Percentiles rank a stretch among this genome's conserved stretches.
These are phyloP conservation scores for Cytospora piceae DNA, from an alignment of 2,329 filamentous ascomycete species.

Conservation along the genomic window DNA sequence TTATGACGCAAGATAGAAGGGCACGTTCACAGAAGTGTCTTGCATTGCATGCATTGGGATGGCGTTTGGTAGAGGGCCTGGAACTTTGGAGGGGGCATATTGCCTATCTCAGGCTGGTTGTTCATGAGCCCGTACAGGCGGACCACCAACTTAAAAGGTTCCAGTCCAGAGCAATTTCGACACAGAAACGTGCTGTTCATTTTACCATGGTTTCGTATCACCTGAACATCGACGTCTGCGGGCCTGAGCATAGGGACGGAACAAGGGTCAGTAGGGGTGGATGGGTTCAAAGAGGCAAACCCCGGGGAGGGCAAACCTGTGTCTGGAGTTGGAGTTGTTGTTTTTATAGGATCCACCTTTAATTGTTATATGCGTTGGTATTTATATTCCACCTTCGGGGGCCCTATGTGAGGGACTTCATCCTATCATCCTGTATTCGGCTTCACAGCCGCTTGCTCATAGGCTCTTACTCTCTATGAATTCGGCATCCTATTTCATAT, in stretches of 20 bases:
- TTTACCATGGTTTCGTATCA: not conserved
- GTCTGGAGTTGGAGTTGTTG: not conserved
- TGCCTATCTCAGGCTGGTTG: not conserved
- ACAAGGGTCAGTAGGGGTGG: not conserved
- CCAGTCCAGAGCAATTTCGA: not conserved
- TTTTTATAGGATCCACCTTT: no score
- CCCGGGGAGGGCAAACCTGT: not conserved
- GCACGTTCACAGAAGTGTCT: not conserved
- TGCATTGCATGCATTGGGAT: conserved; percentile 16
- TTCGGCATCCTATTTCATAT: no score
- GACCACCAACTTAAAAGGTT: not conserved
- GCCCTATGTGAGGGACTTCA: no score
- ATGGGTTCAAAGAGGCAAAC: not conserved
- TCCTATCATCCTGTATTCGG: no score
- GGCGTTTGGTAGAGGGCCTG: conserved; percentile 19
- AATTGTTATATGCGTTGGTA: no score
- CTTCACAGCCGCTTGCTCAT: no score
- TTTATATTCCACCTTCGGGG: no score
- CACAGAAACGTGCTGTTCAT: not conserved
- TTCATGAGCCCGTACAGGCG: not conserved
- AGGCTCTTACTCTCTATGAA: no score
- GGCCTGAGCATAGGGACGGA: not conserved
- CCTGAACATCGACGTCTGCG: not conserved
- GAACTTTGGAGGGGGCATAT: not conserved
- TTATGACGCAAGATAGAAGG: not conserved